A percentile compares a stretch with the other conserved stretches of the same genome.
These are phyloP conservation scores for Cucumis hystrix DNA, from an alignment of 306 rosid species.

Conservation along the genomic window DNA sequence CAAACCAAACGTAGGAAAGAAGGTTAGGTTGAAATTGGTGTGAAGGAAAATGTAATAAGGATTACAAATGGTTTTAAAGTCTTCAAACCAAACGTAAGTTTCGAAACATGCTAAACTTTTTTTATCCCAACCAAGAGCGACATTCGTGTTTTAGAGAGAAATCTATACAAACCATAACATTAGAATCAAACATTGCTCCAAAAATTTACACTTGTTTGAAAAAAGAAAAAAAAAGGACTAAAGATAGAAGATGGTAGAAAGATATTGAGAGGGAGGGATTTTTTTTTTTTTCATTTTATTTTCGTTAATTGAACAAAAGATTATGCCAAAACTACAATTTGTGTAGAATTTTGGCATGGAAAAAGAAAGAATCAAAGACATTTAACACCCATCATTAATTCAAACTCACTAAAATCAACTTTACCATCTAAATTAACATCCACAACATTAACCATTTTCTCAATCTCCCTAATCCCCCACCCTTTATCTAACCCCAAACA, in stretches of 20 bases:
- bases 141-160: too few species aligned
- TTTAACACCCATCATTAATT: slow-evolving; percentile 52
- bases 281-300: not conserved
- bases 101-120: too few species aligned
- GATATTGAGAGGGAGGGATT: not conserved
- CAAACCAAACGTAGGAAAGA: too few species aligned
- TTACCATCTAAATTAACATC: slow-evolving; percentile 86
- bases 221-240: too few species aligned
- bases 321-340: not conserved
- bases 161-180: too few species aligned
- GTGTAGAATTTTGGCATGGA: not conserved
- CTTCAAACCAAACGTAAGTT: too few species aligned
- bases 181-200: too few species aligned
- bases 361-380: not conserved
- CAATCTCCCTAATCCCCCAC: slow-evolving; percentile 64
- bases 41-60: too few species aligned
- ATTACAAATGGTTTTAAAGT: too few species aligned
- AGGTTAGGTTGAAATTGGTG: too few species aligned
- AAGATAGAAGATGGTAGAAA: not conserved
- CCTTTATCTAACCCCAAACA: slow-evolving; percentile 78
- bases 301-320: not conserved
- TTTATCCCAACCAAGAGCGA: too few species aligned
- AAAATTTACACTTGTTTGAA: too few species aligned
- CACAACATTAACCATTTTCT: slow-evolving; percentile 66
- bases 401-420: slow-evolving; percentile 76